Evolutionary conservation across 345 rosid genomes (phyloP).

Genomic region (Punica granatum): DNA sequence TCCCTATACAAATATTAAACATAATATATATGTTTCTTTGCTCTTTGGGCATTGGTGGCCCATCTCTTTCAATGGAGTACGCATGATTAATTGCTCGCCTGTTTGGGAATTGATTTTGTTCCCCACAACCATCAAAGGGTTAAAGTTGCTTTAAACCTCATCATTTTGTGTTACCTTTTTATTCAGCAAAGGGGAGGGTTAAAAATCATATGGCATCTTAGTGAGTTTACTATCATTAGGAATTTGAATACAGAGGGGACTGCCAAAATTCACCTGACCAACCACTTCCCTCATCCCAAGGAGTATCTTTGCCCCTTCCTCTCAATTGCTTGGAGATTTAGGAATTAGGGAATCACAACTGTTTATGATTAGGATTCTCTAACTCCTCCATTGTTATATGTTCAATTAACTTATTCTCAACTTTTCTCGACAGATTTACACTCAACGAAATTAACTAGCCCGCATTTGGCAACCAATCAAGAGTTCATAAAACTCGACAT

Average conservation of each 20-base stretch:
- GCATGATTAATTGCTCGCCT: constrained; percentile 55
- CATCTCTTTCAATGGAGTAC: constrained; percentile 44
- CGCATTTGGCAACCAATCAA: too few relatives aligned
- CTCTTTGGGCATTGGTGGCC: constrained; percentile 18
- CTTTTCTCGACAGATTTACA: too few relatives aligned
- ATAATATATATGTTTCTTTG: neutral
- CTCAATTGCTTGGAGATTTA: neutral
- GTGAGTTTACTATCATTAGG: constrained; percentile 76
- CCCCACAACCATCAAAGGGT: constrained; percentile 62
- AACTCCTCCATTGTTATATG: neutral
- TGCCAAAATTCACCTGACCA: constrained; percentile 36
- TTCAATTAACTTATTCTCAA: too few relatives aligned
- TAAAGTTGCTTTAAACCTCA: constrained; percentile 48
- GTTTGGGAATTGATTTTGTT: constrained; percentile 85
- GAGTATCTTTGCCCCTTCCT: neutral
- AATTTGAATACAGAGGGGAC: constrained; percentile 39
- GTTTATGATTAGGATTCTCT: neutral
- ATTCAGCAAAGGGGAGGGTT: constrained; percentile 38
- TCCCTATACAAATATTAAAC: neutral
- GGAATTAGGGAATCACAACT: neutral
- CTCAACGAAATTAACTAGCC: too few relatives aligned
- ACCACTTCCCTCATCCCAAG: constrained; percentile 22
- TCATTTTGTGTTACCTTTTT: constrained; percentile 60
- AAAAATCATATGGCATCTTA: constrained; percentile 65
- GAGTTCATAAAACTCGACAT: too few relatives aligned